Base-by-base conservation (phyloP, 202 grass and related monocot genomes). In the Tripidium arundinaceum region DNA sequence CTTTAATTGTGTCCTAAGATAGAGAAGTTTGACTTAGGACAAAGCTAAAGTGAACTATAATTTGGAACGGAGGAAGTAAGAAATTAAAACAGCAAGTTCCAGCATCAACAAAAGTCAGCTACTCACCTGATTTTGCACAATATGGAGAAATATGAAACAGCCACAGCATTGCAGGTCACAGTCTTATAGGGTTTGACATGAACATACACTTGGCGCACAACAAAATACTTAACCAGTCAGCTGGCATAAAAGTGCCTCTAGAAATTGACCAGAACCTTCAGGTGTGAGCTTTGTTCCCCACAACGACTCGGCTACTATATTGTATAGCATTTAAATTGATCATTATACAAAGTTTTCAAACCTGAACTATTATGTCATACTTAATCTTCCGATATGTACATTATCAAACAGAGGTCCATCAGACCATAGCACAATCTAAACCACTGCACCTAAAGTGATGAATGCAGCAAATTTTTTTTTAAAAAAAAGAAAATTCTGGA, bases 251-350 rank as follows among this genome's bases (percentile, higher is more conserved):
- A 39, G 29, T 33, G 15, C 4, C 40, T 78, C 46, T 22, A 50
- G 16, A 45, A 50, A 84, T 39, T 84, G 54, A 72, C 16, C 13
- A 70, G 15, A 78, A 47, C 29, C 39, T 78, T 57, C n/a, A 78
- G 15, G 40, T 58, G 9, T 11, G 54, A 70, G 5, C 14, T 21
- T 47, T 13, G 36, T 26, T 49, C 42, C 26, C 16, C 3, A 54
- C 0, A 10, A 18, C 7, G 0, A 4, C 26, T 3, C 49, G 45
- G 45, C 21, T 18, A 58, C 29, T 65, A 72, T 49, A 28, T 55
- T 42, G 80, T 64, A 41, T 58, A 12, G 10, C 12, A 62, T 47
- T 36, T 15, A 1, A 61, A 36, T 36, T 36, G 25, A 13, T 25
- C 37, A 28, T 64, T 31, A 0, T 0, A 27, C 2, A 12, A 28